These are phyloP conservation scores for Citrus cavaleriei DNA, from an alignment of 345 rosid genomes.

Conservation along the genomic window DNA sequence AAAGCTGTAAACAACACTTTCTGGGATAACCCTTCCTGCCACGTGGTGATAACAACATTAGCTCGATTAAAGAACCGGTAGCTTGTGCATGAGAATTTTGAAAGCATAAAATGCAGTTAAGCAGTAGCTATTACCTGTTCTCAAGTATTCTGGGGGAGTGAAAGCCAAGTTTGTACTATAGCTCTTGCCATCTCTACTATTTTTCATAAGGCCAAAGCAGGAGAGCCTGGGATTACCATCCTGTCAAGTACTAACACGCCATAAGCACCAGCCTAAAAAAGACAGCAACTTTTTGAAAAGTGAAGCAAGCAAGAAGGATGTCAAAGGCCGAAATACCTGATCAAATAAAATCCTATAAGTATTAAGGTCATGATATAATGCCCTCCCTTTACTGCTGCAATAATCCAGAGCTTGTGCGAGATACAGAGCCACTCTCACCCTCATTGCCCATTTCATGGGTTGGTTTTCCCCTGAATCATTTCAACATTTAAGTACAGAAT, in stretches of 20 bases:
- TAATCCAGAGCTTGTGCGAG: conserved; percentile 80
- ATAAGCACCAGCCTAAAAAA: conserved; percentile 3
- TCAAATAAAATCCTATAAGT: conserved; percentile 82
- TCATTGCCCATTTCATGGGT: conserved; percentile 92
- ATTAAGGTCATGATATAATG: conserved; percentile 81
- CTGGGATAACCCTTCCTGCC: conserved; percentile 76
- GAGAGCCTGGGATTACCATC: conserved; percentile 82
- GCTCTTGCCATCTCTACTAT: conserved; percentile 90
- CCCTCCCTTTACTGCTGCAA: conserved; percentile 74
- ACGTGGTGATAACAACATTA: background rate
- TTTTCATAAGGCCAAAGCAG: conserved; percentile 87
- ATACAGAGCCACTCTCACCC: conserved; percentile 79
- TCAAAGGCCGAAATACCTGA: conserved; percentile 36
- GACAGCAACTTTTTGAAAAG: background rate
- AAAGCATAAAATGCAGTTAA: background rate
- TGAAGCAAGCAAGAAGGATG: background rate
- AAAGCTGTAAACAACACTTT: conserved; percentile 86
- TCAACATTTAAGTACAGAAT: conserved; percentile 4
- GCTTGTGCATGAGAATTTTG: background rate
- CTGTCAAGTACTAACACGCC: conserved; percentile 31
- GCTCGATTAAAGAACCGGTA: background rate
- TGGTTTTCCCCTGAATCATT: conserved; percentile 70
- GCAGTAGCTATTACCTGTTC: conserved; percentile 53
- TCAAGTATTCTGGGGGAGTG: conserved; percentile 85
- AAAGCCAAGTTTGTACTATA: conserved; percentile 91